These are phyloP conservation scores for Cylindrotheca fusiformis DNA, from an alignment of 108 stramenopile species.

Conservation along the genomic window DNA sequence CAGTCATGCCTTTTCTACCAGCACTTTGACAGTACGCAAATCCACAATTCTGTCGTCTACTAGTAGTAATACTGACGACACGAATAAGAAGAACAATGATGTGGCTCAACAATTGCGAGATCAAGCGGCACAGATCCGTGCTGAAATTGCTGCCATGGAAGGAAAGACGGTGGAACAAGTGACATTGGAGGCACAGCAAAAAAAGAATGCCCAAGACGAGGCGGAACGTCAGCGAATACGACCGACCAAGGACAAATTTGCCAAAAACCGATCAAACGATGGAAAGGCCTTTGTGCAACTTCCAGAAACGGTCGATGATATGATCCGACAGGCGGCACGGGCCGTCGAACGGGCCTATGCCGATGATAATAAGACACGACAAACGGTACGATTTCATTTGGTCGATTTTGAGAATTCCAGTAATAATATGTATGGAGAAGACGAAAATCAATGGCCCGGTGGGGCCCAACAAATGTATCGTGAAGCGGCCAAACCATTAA, in stretches of 20 bases:
- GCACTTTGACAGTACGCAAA: no score
- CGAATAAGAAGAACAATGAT: constrained; percentile 11
- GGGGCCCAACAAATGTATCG: constrained; percentile 85
- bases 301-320: constrained; percentile 49
- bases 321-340: constrained; percentile 62
- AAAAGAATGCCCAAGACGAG: constrained; percentile 22
- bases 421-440: constrained; percentile 19
- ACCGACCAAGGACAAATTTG: constrained; percentile 5
- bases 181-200: constrained; percentile 48
- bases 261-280: constrained; percentile 2
- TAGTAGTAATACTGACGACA: background rate
- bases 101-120: constrained; percentile 60
- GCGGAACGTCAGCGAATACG: constrained; percentile 12
- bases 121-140: constrained; percentile 58
- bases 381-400: constrained; percentile 76
- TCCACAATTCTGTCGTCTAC: no score
- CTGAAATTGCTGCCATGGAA: constrained; percentile 71
- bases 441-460: constrained; percentile 77
- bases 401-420: constrained; percentile 8
- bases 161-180: constrained; percentile 75
- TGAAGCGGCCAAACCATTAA: constrained; percentile 65
- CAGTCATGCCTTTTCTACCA: no score
- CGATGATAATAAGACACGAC: constrained; percentile 67
- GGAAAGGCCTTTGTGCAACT: constrained; percentile 41
- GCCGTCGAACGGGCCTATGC: constrained; percentile 73